A percentile compares a stretch with the other conserved stretches of the same genome.
These are phyloP conservation scores for Apiotrichum brassicae DNA, from an alignment of 1,284 basidiomycete genomes.

Conservation along the genomic window DNA sequence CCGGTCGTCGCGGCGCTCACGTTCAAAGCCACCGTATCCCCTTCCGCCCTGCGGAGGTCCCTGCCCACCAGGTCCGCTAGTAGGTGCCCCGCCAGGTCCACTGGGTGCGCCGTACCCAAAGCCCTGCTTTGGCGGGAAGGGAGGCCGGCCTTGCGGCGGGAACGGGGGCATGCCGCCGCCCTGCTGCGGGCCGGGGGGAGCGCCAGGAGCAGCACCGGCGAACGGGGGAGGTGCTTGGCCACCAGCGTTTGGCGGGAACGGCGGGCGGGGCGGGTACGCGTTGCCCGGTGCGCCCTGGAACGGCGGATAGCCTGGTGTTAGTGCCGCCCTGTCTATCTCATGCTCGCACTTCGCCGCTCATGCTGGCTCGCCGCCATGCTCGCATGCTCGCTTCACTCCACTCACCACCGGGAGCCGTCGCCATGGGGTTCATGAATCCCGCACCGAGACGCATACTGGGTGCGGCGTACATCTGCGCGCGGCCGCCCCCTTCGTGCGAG, in stretches of 20 bases:
- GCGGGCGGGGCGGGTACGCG: conserved; percentile 43
- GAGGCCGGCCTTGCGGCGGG: conserved; percentile 33
- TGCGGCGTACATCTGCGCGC: conserved; percentile 55
- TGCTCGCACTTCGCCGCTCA: no score
- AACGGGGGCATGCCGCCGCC: conserved; percentile 35
- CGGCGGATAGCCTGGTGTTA: conserved; percentile 7
- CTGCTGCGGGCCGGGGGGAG: conserved; percentile 19
- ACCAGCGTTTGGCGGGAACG: conserved; percentile 55
- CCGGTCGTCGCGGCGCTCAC: background rate
- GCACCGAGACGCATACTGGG: conserved; percentile 55
- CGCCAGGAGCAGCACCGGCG: background rate
- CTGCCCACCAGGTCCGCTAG: background rate
- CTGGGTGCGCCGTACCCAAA: background rate
- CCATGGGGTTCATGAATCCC: conserved; percentile 41
- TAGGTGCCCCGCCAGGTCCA: background rate
- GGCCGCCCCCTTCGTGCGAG: conserved; percentile 64
- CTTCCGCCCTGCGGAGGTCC: background rate
- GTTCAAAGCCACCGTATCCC: background rate
- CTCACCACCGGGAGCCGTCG: conserved; percentile 20
- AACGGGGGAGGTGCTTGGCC: no score
- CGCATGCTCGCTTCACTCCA: conserved; percentile 10
- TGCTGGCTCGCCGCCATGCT: background rate
- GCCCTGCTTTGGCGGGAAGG: conserved; percentile 23
- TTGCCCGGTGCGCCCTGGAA: conserved; percentile 8
- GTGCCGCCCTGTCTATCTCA: no score